A percentile compares a stretch with the other conserved stretches of the same genome.
Conservation (phyloP, 2,329 filamentous ascomycete species). For the Epichloe sibirici region DNA sequence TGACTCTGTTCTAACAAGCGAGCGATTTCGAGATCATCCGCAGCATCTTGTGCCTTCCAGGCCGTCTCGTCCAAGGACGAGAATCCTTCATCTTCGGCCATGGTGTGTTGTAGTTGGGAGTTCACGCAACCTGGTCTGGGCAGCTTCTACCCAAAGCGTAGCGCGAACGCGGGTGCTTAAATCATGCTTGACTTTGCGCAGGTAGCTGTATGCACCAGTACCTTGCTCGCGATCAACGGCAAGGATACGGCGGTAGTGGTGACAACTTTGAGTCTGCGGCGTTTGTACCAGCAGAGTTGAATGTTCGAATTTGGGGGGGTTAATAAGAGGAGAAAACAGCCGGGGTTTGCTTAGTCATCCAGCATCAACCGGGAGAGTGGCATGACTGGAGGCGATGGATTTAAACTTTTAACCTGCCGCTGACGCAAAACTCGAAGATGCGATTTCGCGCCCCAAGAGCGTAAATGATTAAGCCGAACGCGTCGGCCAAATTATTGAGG, state of each 20-base stretch:
- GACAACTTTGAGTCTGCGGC: background rate
- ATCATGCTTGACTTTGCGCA: slow-evolving; percentile 14
- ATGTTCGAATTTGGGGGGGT: background rate
- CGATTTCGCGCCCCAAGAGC: no score
- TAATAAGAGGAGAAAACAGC: background rate
- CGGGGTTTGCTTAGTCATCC: background rate
- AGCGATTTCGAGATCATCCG: slow-evolving; percentile 37
- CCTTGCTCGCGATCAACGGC: background rate
- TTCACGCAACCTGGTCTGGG: slow-evolving; percentile 9
- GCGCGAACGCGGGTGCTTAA: slow-evolving; percentile 10
- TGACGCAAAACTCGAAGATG: no score
- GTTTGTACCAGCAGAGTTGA: background rate
- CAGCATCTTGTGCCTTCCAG: slow-evolving; percentile 32
- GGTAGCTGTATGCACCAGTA: background rate
- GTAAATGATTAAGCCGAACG: no score
- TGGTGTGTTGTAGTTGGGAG: slow-evolving; percentile 12
- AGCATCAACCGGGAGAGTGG: background rate
- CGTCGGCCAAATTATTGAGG: no score
- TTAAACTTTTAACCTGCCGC: no score
- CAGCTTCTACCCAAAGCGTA: slow-evolving; percentile 14
- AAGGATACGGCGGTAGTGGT: background rate
- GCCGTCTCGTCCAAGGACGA: slow-evolving; percentile 22
- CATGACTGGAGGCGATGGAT: no score
- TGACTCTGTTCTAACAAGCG: slow-evolving; percentile 31
- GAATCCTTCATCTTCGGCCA: slow-evolving; percentile 22